Conservation (phyloP, 495 filamentous ascomycete species). For the Venustampulla echinocandica region DNA sequence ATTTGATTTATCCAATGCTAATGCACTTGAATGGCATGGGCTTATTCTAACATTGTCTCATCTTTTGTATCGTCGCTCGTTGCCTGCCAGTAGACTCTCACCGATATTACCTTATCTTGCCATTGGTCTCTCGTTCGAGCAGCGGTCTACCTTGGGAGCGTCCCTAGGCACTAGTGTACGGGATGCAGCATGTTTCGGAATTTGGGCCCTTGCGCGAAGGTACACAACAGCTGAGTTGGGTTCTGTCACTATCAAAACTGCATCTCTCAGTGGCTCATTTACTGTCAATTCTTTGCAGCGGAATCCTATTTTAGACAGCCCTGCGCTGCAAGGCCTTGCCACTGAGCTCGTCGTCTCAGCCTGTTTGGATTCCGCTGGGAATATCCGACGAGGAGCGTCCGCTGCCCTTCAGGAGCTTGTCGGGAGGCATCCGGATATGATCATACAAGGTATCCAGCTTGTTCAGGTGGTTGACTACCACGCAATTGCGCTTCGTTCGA, state of each 20-base stretch:
- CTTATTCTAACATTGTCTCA: conserved; percentile 80
- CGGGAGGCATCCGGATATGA: conserved; percentile 79
- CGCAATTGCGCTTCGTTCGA: conserved; percentile 75
- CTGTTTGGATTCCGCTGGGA: conserved; percentile 82
- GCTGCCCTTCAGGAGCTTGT: conserved; percentile 92
- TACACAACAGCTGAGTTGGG: conserved; percentile 76
- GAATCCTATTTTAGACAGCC: conserved; percentile 20
- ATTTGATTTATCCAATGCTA: conserved; percentile 60
- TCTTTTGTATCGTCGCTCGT: conserved; percentile 68
- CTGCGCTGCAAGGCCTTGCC: conserved; percentile 67
- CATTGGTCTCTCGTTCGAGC: conserved; percentile 74
- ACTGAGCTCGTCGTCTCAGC: conserved; percentile 72
- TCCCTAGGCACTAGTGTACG: conserved; percentile 90
- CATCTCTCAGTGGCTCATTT: conserved; percentile 14
- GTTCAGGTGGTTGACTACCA: conserved; percentile 92
- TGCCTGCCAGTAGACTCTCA: conserved; percentile 54
- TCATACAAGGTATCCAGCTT: conserved; percentile 69
- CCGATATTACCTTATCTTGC: conserved; percentile 64
- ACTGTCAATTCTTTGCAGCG: conserved; percentile 17
- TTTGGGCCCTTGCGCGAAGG: conserved; percentile 83
- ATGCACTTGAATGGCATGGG: conserved; percentile 85
- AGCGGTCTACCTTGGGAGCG: conserved; percentile 67
- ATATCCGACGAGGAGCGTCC: conserved; percentile 84
- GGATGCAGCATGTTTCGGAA: conserved; percentile 91
- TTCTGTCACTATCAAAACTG: conserved; percentile 40